Percentiles rank a stretch among this genome's conserved stretches.
Conservation (phyloP, 2,329 filamentous ascomycete genomes). For the Pseudocercospora macadamiae region DNA sequence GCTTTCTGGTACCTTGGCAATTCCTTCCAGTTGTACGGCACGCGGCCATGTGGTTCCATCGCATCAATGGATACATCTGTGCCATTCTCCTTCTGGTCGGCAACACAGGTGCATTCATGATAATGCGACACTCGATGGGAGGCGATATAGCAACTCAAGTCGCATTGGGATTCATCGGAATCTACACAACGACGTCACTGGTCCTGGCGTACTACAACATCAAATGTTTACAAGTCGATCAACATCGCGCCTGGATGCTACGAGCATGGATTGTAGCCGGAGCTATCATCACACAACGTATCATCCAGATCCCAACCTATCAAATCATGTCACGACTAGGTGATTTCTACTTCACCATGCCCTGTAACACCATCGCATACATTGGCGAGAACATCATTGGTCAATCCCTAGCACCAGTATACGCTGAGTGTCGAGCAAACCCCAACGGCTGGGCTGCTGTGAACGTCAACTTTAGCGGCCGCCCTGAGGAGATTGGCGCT, state of each 20-base stretch:
- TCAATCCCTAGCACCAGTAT: background rate
- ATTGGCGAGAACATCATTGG: background rate
- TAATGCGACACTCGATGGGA: constrained; percentile 55
- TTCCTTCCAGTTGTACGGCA: constrained; percentile 50
- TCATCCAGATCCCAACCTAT: constrained; percentile 31
- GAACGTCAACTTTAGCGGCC: background rate
- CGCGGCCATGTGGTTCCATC: constrained; percentile 57
- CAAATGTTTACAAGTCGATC: constrained; percentile 62
- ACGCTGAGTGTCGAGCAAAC: background rate
- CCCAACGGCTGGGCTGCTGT: constrained; percentile 1
- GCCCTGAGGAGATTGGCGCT: background rate
- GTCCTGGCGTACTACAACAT: constrained; percentile 59
- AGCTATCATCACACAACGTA: constrained; percentile 3
- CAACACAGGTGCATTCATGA: constrained; percentile 57
- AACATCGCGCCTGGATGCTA: constrained; percentile 67
- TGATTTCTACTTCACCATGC: constrained; percentile 41
- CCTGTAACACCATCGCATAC: constrained; percentile 54
- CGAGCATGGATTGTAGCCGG: constrained; percentile 36
- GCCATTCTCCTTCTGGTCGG: constrained; percentile 52
- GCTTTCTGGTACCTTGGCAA: constrained; percentile 44
- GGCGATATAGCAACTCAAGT: constrained; percentile 56
- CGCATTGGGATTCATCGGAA: constrained; percentile 47
- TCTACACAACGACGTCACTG: constrained; percentile 50
- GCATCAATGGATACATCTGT: constrained; percentile 62
- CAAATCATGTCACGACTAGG: constrained; percentile 42